A percentile compares a stretch with the other conserved stretches of the same genome.
These are phyloP conservation scores for Chaetoceros muelleri DNA, from an alignment of 108 stramenopile genomes.

Conservation along the genomic window DNA sequence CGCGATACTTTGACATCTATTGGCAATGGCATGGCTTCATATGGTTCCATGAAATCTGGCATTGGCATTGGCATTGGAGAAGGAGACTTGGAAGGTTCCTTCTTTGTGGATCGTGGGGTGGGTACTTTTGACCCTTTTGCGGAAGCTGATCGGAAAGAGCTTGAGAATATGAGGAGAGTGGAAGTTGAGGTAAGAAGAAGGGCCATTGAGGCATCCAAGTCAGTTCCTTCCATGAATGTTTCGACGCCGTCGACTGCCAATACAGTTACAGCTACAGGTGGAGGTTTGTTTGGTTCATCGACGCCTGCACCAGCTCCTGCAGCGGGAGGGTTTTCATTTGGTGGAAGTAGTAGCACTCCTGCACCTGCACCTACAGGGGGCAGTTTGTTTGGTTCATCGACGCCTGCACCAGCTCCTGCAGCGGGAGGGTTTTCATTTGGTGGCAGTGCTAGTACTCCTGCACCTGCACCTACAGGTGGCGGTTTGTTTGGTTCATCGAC, in stretches of 20 bases:
- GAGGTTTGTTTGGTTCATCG: not conserved
- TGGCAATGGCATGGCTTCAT: no score
- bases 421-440: slow-evolving; percentile 5
- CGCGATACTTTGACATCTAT: not conserved
- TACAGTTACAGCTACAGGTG: slow-evolving; percentile 4
- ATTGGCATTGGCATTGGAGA: not conserved
- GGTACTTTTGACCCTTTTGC: not conserved
- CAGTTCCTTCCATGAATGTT: not conserved
- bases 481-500: slow-evolving; percentile 33
- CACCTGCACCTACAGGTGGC: slow-evolving; percentile 25
- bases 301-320: slow-evolving; percentile 11
- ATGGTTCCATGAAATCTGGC: not conserved
- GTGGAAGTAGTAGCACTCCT: slow-evolving; percentile 7
- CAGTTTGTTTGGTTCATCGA: slow-evolving; percentile 16
- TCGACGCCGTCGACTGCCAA: not conserved
- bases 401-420: slow-evolving; percentile 10
- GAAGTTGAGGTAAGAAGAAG: not conserved
- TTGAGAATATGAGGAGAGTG: not conserved
- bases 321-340: slow-evolving; percentile 1
- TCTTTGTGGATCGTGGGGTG: not conserved
- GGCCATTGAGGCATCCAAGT: not conserved
- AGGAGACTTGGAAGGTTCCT: not conserved
- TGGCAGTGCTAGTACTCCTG: slow-evolving; percentile 21
- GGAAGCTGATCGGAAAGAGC: not conserved
- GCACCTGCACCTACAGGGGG: slow-evolving; percentile 28